phyloP scores from a whole-genome alignment of 2,329 filamentous ascomycete genomes.

The Paraconiothyrium brasiliense region DNA sequence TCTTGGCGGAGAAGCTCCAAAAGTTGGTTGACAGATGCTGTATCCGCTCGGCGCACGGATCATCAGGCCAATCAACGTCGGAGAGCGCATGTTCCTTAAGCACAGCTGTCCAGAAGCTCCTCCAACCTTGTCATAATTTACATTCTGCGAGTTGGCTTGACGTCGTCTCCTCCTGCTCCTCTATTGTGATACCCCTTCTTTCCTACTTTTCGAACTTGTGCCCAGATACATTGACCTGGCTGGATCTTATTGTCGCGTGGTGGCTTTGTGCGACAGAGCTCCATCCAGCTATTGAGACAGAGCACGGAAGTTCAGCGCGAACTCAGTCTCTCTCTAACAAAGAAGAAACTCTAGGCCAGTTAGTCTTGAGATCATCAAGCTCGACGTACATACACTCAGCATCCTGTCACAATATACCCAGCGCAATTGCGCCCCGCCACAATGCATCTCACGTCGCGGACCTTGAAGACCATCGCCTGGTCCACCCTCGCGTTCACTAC shows the following conservation, averaged over 20 bases:
- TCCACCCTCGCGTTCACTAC: constrained; percentile 59
- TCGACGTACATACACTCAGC: constrained; percentile 1
- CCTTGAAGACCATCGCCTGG: constrained; percentile 54
- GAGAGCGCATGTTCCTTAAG: constrained; percentile 36
- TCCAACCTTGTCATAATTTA: constrained; percentile 24
- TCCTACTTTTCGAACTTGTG: constrained; percentile 15
- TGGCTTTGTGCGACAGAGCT: constrained; percentile 30
- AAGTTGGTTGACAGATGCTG: constrained; percentile 25
- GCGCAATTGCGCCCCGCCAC: constrained; percentile 24
- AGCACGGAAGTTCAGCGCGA: constrained; percentile 16
- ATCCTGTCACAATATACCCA: constrained; percentile 7
- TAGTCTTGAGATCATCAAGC: background rate
- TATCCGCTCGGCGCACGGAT: constrained; percentile 37
- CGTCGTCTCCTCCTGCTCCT: constrained; percentile 24
- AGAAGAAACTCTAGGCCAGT: background rate
- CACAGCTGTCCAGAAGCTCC: constrained; percentile 50
- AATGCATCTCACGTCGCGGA: constrained; percentile 47
- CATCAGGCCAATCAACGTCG: constrained; percentile 41
- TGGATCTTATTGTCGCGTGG: constrained; percentile 28
- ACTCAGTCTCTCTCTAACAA: constrained; percentile 2
- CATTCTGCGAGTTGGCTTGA: constrained; percentile 34
- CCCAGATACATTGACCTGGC: constrained; percentile 15
- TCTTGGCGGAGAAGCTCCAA: constrained; percentile 22
- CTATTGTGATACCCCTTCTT: constrained; percentile 39
- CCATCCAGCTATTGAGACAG: constrained; percentile 26